A percentile compares a stretch with the other conserved stretches of the same genome.
Conservation (phyloP, 2,329 filamentous ascomycete species). For the Penicillium frequentans region DNA sequence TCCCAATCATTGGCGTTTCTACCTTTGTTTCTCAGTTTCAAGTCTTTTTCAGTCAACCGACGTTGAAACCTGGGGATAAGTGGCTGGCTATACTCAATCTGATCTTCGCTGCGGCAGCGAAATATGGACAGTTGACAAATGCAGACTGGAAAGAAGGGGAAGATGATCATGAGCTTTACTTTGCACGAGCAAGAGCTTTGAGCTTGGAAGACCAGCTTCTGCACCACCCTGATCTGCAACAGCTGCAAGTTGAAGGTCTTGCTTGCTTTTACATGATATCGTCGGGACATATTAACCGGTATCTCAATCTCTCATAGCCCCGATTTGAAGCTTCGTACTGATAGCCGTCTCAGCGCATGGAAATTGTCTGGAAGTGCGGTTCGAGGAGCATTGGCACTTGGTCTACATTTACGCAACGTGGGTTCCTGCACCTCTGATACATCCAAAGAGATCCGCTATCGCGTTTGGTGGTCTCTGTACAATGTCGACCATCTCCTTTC, state of each 20-base stretch:
- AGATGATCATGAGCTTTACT: constrained; percentile 42
- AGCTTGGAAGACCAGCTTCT: constrained; percentile 41
- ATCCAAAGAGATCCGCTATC: constrained; percentile 45
- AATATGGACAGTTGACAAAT: constrained; percentile 40
- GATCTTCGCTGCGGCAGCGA: constrained; percentile 45
- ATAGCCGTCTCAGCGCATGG: constrained; percentile 37
- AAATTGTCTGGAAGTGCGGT: constrained; percentile 43
- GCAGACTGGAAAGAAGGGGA: constrained; percentile 38
- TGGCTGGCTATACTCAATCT: constrained; percentile 48
- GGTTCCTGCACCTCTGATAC: constrained; percentile 37
- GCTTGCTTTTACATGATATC: constrained; percentile 44
- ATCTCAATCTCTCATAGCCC: background rate
- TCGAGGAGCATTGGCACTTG: constrained; percentile 42
- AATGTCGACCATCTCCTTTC: constrained; percentile 44
- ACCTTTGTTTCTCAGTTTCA: constrained; percentile 46
- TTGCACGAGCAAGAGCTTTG: constrained; percentile 41
- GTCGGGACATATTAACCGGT: constrained; percentile 46
- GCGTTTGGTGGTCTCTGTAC: constrained; percentile 48
- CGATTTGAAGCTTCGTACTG: background rate
- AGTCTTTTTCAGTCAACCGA: constrained; percentile 35
- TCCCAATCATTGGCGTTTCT: constrained; percentile 44
- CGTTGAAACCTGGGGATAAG: constrained; percentile 38
- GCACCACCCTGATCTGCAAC: constrained; percentile 44
- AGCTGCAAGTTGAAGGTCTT: constrained; percentile 45
- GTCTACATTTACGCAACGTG: constrained; percentile 44